These are phyloP conservation scores for Mortierella sp. DNA, from an alignment of 371 early-diverging fungal genomes.

Conservation along the genomic window DNA sequence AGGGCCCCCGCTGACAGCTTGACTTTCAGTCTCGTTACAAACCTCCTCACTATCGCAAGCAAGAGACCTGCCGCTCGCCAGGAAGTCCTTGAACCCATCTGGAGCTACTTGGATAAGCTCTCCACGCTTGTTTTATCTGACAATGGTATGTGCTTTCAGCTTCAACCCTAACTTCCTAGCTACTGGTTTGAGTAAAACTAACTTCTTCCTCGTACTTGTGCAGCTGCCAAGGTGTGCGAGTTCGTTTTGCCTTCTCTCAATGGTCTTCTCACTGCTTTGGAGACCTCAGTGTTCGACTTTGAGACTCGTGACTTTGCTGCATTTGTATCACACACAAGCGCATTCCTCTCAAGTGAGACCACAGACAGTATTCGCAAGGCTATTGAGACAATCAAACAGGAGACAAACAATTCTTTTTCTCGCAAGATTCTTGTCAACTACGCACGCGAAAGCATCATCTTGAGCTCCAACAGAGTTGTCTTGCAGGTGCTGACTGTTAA, in stretches of 20 bases:
- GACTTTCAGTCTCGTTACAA: constrained; percentile 32
- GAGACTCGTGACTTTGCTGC: constrained; percentile 62
- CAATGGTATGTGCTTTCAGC: constrained; percentile 22
- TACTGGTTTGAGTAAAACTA: too few species aligned
- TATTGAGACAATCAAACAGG: constrained; percentile 61
- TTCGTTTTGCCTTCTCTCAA: constrained; percentile 77
- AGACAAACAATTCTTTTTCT: constrained; percentile 57
- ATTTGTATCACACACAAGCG: constrained; percentile 63
- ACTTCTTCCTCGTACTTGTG: neutral
- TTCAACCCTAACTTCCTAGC: too few species aligned
- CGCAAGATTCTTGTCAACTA: constrained; percentile 65
- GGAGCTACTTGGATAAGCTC: constrained; percentile 59
- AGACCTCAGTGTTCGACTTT: constrained; percentile 67
- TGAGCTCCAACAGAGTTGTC: constrained; percentile 67
- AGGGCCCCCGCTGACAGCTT: constrained; percentile 45
- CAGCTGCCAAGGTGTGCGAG: constrained; percentile 68
- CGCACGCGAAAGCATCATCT: constrained; percentile 61
- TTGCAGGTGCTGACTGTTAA: constrained; percentile 66
- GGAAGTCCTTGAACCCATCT: constrained; percentile 60
- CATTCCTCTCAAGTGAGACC: constrained; percentile 66
- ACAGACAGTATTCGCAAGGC: constrained; percentile 69
- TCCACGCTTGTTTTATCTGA: constrained; percentile 41
- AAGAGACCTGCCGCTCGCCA: constrained; percentile 56
- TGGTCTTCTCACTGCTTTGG: constrained; percentile 75
- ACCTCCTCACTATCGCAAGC: constrained; percentile 65